These are phyloP conservation scores for Epichloe sibirici DNA, from an alignment of 2,329 filamentous ascomycete species.

Conservation along the genomic window DNA sequence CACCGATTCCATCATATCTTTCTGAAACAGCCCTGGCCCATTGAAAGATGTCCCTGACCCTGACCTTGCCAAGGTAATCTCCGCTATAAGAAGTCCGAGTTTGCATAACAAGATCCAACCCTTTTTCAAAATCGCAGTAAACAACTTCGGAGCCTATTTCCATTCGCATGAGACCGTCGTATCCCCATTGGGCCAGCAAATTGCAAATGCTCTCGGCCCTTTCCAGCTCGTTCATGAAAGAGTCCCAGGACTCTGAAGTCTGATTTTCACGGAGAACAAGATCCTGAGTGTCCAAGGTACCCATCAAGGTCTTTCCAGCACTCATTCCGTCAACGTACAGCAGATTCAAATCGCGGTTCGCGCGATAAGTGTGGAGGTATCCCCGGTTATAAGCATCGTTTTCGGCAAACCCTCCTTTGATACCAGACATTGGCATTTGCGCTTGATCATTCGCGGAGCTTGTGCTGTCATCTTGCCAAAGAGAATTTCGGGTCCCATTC, in stretches of 20 bases:
- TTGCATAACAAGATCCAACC: conserved; percentile 23
- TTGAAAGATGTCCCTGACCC: conserved; percentile 22
- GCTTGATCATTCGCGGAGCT: background rate
- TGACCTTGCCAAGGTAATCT: background rate
- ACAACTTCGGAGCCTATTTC: conserved; percentile 62
- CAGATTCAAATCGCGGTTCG: conserved; percentile 43
- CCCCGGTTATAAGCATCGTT: conserved; percentile 24
- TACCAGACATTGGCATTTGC: conserved; percentile 3
- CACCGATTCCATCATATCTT: conserved; percentile 34
- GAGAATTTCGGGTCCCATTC: background rate
- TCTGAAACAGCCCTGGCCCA: conserved; percentile 29
- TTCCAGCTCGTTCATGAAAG: conserved; percentile 29
- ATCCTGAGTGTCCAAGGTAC: conserved; percentile 58
- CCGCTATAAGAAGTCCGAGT: conserved; percentile 5
- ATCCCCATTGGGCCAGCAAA: conserved; percentile 37
- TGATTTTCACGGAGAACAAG: conserved; percentile 38
- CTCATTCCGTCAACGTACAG: conserved; percentile 61
- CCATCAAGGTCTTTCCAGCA: conserved; percentile 51
- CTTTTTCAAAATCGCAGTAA: conserved; percentile 46
- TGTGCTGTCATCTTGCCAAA: background rate
- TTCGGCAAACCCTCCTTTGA: background rate
- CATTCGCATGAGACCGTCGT: conserved; percentile 56
- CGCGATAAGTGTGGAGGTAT: conserved; percentile 55
- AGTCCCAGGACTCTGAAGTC: background rate
- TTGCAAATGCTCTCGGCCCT: conserved; percentile 46